phyloP scores from a whole-genome alignment of 2,329 filamentous ascomycete genomes.

The Fusarium chaquense region DNA sequence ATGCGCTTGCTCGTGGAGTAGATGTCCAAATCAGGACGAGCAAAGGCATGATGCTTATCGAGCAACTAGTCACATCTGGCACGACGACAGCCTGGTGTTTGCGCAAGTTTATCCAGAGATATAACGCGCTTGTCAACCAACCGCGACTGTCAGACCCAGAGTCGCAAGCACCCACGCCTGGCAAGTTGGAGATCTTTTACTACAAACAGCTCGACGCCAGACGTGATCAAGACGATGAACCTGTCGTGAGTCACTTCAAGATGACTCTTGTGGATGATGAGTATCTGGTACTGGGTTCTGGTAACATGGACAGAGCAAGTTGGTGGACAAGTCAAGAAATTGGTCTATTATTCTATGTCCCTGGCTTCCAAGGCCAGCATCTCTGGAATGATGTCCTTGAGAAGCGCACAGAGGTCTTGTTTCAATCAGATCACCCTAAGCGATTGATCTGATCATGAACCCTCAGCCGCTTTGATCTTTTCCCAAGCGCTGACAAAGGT shows the following conservation, averaged over 20 bases:
- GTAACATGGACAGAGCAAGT: slow-evolving; percentile 86
- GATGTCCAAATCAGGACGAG: slow-evolving; percentile 76
- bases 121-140: slow-evolving; percentile 54
- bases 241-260: slow-evolving; percentile 82
- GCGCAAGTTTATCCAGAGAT: slow-evolving; percentile 67
- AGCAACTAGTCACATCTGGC: slow-evolving; percentile 83
- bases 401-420: slow-evolving; percentile 53
- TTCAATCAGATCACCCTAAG: slow-evolving; percentile 42
- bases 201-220: slow-evolving; percentile 60
- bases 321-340: slow-evolving; percentile 91
- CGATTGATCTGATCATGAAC: slow-evolving; percentile 15
- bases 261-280: slow-evolving; percentile 78
- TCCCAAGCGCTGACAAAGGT: slow-evolving; percentile 76
- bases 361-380: slow-evolving; percentile 52
- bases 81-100: slow-evolving; percentile 78
- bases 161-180: slow-evolving; percentile 56
- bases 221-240: slow-evolving; percentile 61
- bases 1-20: slow-evolving; percentile 73
- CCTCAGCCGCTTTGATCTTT: slow-evolving; percentile 58
- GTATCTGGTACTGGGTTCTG: slow-evolving; percentile 78
- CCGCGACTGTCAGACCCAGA: slow-evolving; percentile 54
- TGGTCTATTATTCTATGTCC: slow-evolving; percentile 70
- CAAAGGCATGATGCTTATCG: slow-evolving; percentile 77
- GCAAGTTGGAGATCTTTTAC: slow-evolving; percentile 69
- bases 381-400: slow-evolving; percentile 57